Conservation (phyloP, 192 early-diverging fungal species). For the Funneliformis geosporum region DNA sequence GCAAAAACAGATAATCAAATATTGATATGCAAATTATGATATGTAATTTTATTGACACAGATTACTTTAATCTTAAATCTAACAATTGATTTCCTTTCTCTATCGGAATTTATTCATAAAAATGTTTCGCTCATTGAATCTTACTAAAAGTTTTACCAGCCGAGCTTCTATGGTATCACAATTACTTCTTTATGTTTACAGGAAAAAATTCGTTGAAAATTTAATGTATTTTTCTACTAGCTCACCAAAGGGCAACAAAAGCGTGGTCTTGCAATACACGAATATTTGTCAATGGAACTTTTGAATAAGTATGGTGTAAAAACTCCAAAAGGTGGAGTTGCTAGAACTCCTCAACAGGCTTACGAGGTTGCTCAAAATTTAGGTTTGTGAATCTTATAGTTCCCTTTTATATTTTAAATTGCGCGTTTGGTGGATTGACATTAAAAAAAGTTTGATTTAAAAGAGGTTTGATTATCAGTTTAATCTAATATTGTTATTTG, state of each 20-base stretch:
- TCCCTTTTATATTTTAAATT: background rate
- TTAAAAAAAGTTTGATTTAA: too few relatives aligned
- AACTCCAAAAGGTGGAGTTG: slow-evolving; percentile 85
- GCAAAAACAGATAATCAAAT: too few relatives aligned
- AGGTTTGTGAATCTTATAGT: slow-evolving; percentile 48
- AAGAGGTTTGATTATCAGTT: too few relatives aligned
- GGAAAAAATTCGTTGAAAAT: background rate
- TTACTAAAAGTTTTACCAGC: background rate
- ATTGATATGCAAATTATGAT: too few relatives aligned
- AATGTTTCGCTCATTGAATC: slow-evolving; percentile 15
- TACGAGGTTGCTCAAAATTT: slow-evolving; percentile 81
- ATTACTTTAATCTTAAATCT: too few relatives aligned
- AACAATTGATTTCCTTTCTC: too few relatives aligned
- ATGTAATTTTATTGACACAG: too few relatives aligned
- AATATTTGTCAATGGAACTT: slow-evolving; percentile 93
- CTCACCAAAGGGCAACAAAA: slow-evolving; percentile 57
- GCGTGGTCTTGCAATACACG: slow-evolving; percentile 95
- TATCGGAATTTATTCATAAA: background rate
- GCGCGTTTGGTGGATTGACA: background rate
- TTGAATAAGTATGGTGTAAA: slow-evolving; percentile 91
- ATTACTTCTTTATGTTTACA: background rate
- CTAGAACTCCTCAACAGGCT: slow-evolving; percentile 86
- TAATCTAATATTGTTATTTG: background rate
- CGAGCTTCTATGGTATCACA: slow-evolving; percentile 15
- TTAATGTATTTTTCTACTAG: background rate